Evolutionary conservation across 768 basidiomycete genomes (phyloP).

Genomic region (Botryobasidium botryosum): DNA sequence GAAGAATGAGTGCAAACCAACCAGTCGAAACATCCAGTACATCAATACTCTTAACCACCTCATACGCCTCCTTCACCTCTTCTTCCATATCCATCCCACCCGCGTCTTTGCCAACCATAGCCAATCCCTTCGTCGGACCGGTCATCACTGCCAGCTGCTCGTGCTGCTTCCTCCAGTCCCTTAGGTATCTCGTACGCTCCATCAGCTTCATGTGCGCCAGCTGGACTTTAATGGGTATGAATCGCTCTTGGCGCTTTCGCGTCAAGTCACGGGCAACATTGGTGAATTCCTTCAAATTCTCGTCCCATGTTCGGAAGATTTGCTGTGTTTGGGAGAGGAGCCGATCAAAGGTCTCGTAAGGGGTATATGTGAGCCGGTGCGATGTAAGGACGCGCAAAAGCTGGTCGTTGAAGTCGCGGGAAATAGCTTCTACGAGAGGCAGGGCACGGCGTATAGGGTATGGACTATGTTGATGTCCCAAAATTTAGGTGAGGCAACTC

Average conservation of each 20-base stretch:
- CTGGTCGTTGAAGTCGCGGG: slow-evolving; percentile 92
- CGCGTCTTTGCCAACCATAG: slow-evolving; percentile 52
- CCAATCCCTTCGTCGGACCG: slow-evolving; percentile 75
- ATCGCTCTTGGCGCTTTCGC: slow-evolving; percentile 73
- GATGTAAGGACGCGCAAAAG: slow-evolving; percentile 80
- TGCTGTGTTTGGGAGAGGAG: slow-evolving; percentile 55
- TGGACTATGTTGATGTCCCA: slow-evolving; percentile 30
- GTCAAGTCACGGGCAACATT: slow-evolving; percentile 88
- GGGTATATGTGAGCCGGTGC: slow-evolving; percentile 82
- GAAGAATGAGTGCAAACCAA: slow-evolving; percentile 24
- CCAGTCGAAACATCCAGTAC: slow-evolving; percentile 87
- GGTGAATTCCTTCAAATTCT: slow-evolving; percentile 79
- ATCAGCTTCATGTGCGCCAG: slow-evolving; percentile 85
- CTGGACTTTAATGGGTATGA: slow-evolving; percentile 90
- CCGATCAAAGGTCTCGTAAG: slow-evolving; percentile 87
- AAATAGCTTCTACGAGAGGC: slow-evolving; percentile 95
- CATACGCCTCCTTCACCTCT: slow-evolving; percentile 91
- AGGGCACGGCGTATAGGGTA: slow-evolving; percentile 93
- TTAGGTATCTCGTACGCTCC: slow-evolving; percentile 69
- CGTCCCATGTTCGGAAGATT: slow-evolving; percentile 81
- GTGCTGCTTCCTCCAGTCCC: slow-evolving; percentile 92
- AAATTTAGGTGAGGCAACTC: background rate
- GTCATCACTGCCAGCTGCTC: slow-evolving; percentile 97
- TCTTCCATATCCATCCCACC: slow-evolving; percentile 97
- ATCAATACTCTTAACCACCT: slow-evolving; percentile 92